Evolutionary conservation across 2,329 filamentous ascomycete genomes (phyloP).

Genomic region (Amauroascus verrucosus): DNA sequence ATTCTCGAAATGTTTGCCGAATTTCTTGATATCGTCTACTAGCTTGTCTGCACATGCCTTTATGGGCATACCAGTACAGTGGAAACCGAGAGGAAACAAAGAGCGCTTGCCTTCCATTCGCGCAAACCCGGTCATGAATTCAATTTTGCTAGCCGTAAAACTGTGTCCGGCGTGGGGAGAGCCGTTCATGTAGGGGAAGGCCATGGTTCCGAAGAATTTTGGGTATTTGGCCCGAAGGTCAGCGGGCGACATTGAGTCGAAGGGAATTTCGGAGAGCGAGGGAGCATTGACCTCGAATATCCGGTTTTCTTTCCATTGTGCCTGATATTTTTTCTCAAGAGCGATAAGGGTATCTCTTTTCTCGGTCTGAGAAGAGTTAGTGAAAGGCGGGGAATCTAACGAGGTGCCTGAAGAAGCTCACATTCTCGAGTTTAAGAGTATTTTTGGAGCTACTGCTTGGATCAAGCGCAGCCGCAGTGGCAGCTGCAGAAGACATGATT

Average conservation of each 20-base stretch:
- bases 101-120: conserved; percentile 82
- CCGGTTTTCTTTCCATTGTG: conserved; percentile 64
- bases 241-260: conserved; percentile 59
- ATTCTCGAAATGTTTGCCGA: conserved; percentile 73
- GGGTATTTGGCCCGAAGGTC: conserved; percentile 71
- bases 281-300: conserved; percentile 85
- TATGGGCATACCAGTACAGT: conserved; percentile 96
- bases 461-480: conserved; percentile 46
- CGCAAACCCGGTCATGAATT: conserved; percentile 78
- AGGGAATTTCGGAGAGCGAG: conserved; percentile 63
- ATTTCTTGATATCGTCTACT: conserved; percentile 75
- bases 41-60: conserved; percentile 96
- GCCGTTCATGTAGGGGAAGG: conserved; percentile 76
- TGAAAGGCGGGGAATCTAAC: conserved; percentile 17
- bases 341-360: conserved; percentile 74
- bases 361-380: conserved; percentile 52
- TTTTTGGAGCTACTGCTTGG: conserved; percentile 47
- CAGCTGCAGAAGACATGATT: conserved; percentile 31
- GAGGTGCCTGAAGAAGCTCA: conserved; percentile 20
- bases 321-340: conserved; percentile 86
- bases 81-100: conserved; percentile 86
- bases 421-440: conserved; percentile 56
- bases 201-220: conserved; percentile 81
- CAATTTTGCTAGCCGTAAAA: conserved; percentile 85
- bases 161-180: conserved; percentile 82